Evolutionary conservation across 495 filamentous ascomycete genomes (phyloP).

Genomic region (Trichocladium uniseriatum): DNA sequence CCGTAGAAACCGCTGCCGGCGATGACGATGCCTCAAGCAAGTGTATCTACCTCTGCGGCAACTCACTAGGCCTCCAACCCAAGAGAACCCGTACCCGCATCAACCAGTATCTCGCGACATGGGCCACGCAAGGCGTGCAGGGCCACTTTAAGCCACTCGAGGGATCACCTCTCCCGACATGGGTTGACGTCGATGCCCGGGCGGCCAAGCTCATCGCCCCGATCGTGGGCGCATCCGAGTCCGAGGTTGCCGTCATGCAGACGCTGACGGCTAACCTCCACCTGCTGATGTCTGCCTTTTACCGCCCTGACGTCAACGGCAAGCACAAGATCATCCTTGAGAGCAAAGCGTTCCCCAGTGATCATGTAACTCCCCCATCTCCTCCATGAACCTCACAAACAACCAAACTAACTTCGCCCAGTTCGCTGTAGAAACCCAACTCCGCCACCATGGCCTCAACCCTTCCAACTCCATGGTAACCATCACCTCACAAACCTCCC

Average conservation of each 20-base stretch:
- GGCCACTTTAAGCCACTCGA: conserved; percentile 84
- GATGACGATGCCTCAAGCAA: conserved; percentile 20
- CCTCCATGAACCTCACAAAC: background rate
- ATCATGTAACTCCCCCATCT: conserved; percentile 49
- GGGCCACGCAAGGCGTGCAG: conserved; percentile 87
- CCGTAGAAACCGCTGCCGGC: background rate
- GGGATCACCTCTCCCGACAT: conserved; percentile 65
- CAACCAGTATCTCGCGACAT: conserved; percentile 68
- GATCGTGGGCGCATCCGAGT: conserved; percentile 69
- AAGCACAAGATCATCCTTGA: conserved; percentile 88
- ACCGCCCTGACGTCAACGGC: conserved; percentile 59
- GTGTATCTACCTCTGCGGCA: conserved; percentile 89
- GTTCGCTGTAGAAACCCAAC: conserved; percentile 85
- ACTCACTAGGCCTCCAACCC: conserved; percentile 89
- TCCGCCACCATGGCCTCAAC: conserved; percentile 63
- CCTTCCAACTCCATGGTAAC: conserved; percentile 64
- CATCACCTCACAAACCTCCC: conserved; percentile 51
- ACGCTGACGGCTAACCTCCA: conserved; percentile 90
- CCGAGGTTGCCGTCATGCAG: conserved; percentile 89
- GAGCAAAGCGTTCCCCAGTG: conserved; percentile 88
- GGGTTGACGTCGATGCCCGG: conserved; percentile 68
- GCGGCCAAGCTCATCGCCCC: conserved; percentile 68
- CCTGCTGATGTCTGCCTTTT: conserved; percentile 85
- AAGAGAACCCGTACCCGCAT: conserved; percentile 60
- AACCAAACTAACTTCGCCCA: conserved; percentile 21